These are phyloP conservation scores for Allium sativum DNA, from an alignment of 106 monocot genomes.

Conservation along the genomic window DNA sequence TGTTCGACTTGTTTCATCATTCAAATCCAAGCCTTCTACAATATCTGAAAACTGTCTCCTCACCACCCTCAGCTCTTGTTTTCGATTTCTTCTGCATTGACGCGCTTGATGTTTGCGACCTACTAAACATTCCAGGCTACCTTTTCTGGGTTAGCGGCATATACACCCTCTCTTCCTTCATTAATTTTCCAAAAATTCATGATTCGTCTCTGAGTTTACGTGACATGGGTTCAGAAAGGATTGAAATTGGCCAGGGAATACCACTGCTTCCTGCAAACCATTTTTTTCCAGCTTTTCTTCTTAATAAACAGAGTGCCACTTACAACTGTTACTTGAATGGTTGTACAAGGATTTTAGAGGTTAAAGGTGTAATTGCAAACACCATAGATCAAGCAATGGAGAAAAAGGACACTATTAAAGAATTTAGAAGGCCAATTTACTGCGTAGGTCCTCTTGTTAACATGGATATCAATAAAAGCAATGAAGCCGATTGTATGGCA, in stretches of 20 bases:
- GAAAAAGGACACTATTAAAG: neutral
- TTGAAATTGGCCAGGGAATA: neutral
- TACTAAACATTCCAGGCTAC: neutral
- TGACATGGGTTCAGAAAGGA: neutral
- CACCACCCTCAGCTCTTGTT: neutral
- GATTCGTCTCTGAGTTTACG: neutral
- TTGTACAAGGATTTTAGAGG: neutral
- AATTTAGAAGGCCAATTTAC: neutral
- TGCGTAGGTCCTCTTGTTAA: neutral
- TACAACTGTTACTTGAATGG: neutral
- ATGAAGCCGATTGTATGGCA: neutral
- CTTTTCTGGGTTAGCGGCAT: neutral
- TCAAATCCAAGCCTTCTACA: neutral
- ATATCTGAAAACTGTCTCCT: neutral
- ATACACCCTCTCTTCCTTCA: neutral
- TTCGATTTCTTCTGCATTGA: neutral
- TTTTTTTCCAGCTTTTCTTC: neutral
- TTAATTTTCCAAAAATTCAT: neutral
- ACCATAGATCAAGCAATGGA: neutral
- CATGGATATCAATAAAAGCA: neutral
- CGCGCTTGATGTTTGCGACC: neutral
- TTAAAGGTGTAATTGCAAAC: neutral
- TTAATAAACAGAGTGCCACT: neutral
- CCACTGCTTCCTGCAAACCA: neutral
- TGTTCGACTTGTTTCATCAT: neutral